Base-by-base conservation (phyloP, 495 filamentous ascomycete species). In the Wilcoxina mikolae region DNA sequence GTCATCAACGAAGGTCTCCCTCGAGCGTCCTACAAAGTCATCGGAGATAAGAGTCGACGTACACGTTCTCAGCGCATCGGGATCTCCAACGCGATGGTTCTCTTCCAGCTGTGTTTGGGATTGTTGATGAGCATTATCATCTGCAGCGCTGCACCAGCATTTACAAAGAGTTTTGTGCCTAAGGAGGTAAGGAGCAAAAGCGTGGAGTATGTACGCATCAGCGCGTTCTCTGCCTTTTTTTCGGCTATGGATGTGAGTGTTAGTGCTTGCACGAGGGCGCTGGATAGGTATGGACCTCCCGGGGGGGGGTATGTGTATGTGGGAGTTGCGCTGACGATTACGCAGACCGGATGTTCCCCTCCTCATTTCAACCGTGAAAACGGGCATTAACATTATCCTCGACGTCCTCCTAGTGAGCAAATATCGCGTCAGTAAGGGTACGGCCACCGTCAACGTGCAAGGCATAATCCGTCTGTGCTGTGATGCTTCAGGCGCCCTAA, bases 1-100 rank as follows among this genome's bases (percentile, higher is more conserved):
- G 81, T 84, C 0, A 67, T 87, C 39, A 87, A 87, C 66, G 82
- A 88, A 60, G 81, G 82, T 12, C 76, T 87, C 4, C 83, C 83
- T 0, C 71, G 82, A 22, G 75, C 80, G 0, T 74, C 82, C 4
- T 87, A 79, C 78, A 67, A 80, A 15, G 71, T 82, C 54, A 86
- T 87, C 58, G 83, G 78, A 9, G 80, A 87, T 68, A 74, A 74
- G 47, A 64, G 73, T 4, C 76, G 76, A 1, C 74, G 81, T 10
- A 70, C 69, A 0, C 57, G 73, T 2, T 27, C 66, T 4, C 71
- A 75, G 5, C 75, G 83, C 0, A 62, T 86, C 22, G 64, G 69
- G 3, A 74, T 88, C 7, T 69, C 82, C 0, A 73, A 84, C 54
- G 84, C 81, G 0, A 70, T 87, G 22, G 76, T 87, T 26, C 31